Evolutionary conservation across 345 rosid genomes (phyloP).

Genomic region (Streptanthus diversifolius): DNA sequence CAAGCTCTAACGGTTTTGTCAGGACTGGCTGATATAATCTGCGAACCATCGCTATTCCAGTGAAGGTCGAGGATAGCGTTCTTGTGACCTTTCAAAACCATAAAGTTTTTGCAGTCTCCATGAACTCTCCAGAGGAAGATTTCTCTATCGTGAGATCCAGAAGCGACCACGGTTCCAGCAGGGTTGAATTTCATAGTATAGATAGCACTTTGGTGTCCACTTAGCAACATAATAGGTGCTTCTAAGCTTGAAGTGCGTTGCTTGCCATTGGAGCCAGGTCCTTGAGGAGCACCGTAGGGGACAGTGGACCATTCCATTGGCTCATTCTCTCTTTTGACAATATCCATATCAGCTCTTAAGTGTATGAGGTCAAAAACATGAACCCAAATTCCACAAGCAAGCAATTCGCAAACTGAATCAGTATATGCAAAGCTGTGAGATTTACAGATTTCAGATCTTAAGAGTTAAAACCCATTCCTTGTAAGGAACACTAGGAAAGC

Average conservation of each 20-base stretch:
- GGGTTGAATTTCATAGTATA: constrained; percentile 86
- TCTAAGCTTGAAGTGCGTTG: constrained; percentile 70
- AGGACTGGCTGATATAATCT: constrained; percentile 82
- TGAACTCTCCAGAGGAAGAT: constrained; percentile 79
- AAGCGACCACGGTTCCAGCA: constrained; percentile 67
- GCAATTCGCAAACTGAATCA: not conserved
- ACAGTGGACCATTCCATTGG: constrained; percentile 90
- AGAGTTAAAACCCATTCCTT: not conserved
- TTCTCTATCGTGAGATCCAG: constrained; percentile 87
- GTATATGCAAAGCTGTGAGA: not conserved
- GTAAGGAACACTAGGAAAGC: not conserved
- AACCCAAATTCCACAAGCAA: not conserved
- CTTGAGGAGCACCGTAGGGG: constrained; percentile 47
- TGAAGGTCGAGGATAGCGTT: constrained; percentile 84
- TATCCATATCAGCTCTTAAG: constrained; percentile 41
- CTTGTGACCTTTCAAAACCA: constrained; percentile 87
- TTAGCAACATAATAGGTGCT: constrained; percentile 74
- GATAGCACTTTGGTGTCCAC: constrained; percentile 73
- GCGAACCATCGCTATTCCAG: constrained; percentile 81
- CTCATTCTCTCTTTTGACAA: constrained; percentile 49
- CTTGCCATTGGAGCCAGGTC: constrained; percentile 38
- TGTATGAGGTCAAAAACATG: not conserved
- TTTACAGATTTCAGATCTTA: not conserved
- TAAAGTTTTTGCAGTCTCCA: constrained; percentile 84
- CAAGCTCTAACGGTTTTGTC: constrained; percentile 88